A percentile compares a stretch with the other conserved stretches of the same genome.
phyloP scores from a whole-genome alignment of 345 rosid species.

The Angophora floribunda region DNA sequence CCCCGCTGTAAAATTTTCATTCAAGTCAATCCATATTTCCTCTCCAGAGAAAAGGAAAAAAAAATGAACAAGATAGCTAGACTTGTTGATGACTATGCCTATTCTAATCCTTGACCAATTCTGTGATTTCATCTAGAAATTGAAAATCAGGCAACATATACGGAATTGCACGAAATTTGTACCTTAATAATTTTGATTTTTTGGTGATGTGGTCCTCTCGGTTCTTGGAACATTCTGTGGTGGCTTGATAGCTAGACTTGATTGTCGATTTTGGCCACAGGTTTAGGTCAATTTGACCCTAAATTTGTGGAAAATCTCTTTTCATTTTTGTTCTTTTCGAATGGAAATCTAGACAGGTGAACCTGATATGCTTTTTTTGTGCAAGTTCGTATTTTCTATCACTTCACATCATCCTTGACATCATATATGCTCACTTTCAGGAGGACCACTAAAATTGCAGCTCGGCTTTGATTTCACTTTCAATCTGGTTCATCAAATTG shows the following conservation, averaged over 20 bases:
- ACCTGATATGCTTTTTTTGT: neutral
- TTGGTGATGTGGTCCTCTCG: neutral
- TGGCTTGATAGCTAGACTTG: neutral
- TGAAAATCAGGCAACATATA: neutral
- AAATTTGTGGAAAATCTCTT: neutral
- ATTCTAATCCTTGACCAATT: neutral
- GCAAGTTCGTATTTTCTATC: neutral
- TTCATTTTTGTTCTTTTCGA: neutral
- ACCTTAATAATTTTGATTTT: neutral
- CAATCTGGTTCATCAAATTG: neutral
- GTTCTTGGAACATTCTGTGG: neutral
- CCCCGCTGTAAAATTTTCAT: neutral
- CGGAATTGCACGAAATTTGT: neutral
- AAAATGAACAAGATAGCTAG: neutral
- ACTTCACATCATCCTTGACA: neutral
- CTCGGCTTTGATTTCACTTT: neutral
- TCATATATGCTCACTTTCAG: neutral
- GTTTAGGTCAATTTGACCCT: neutral
- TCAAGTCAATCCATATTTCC: neutral
- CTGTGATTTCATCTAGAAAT: neutral
- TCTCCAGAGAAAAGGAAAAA: neutral
- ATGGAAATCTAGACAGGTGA: neutral
- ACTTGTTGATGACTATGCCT: neutral
- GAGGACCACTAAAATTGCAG: neutral
- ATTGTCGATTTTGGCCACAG: neutral